A percentile compares a stretch with the other conserved stretches of the same genome.
phyloP scores from a whole-genome alignment of 176 grass and related monocot species.

The Chloris gayana region DNA sequence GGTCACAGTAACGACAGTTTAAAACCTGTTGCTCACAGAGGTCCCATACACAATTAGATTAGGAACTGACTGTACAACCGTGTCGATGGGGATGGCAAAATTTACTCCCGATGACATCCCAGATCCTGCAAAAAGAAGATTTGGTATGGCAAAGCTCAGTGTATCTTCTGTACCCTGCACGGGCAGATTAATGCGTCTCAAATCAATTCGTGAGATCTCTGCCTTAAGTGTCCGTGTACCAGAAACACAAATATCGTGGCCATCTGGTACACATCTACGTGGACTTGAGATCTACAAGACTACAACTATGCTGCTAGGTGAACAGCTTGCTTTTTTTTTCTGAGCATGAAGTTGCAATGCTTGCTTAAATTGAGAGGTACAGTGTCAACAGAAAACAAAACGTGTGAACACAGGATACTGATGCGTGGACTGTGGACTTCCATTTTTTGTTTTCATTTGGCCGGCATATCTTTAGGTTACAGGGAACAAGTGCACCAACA shows the following conservation, averaged over 20 bases:
- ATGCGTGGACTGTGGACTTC: not conserved
- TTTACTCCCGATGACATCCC: constrained; percentile 90
- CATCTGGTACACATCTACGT: constrained; percentile 20
- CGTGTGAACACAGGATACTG: not conserved
- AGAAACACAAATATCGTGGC: constrained; percentile 23
- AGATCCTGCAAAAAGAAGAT: constrained; percentile 58
- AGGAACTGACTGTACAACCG: constrained; percentile 63
- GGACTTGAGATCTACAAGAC: not conserved
- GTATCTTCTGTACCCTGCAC: not conserved
- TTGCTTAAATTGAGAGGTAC: not conserved
- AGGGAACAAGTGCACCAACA: not conserved
- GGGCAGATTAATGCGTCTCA: not conserved
- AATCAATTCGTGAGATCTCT: constrained; percentile 29
- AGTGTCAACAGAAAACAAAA: not conserved
- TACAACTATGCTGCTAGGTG: constrained; percentile 1
- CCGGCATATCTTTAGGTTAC: not conserved
- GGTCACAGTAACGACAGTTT: too few relatives aligned
- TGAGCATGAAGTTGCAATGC: not conserved
- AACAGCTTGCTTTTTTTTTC: not conserved
- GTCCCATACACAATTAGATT: constrained; percentile 78
- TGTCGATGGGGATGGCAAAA: constrained; percentile 84
- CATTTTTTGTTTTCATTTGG: not conserved
- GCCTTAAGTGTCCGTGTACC: not conserved
- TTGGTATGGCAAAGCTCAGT: constrained; percentile 11
- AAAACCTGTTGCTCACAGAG: constrained; percentile 77